Conservation (phyloP, 441 rosid genomes). For the Rhodomyrtus psidioides region DNA sequence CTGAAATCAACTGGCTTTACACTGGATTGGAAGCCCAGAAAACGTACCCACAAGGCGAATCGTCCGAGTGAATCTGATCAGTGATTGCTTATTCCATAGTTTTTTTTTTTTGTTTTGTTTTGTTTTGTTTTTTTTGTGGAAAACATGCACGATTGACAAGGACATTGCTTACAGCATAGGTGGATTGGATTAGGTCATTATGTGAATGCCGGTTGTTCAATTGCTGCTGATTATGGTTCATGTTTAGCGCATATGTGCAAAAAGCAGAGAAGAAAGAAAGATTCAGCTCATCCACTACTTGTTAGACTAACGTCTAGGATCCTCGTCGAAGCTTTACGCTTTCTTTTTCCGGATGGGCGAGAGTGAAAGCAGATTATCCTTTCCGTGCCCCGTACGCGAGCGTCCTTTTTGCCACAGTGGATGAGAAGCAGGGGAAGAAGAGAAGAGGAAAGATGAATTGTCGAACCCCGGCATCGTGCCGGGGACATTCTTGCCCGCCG, state of each 20-base stretch:
- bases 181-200: background rate
- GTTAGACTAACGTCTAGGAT: background rate
- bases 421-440: background rate
- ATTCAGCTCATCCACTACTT: background rate
- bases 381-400: background rate
- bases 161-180: background rate
- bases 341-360: background rate
- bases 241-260: background rate
- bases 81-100: background rate
- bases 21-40: conserved; percentile 11
- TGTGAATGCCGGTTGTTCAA: background rate
- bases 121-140: background rate
- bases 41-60: background rate
- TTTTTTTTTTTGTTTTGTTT: background rate
- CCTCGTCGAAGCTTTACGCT: background rate
- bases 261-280: background rate
- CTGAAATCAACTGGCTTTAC: conserved; percentile 2
- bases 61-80: background rate
- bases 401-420: background rate
- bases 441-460: background rate
- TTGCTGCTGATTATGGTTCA: background rate
- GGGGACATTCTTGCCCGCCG: background rate
- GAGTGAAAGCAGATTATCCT: background rate
- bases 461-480: background rate
- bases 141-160: background rate